Percentiles rank a stretch among this genome's conserved stretches.
Evolutionary conservation across 139 green algal species (phyloP).

Genomic region (Coccomyxa sp.): DNA sequence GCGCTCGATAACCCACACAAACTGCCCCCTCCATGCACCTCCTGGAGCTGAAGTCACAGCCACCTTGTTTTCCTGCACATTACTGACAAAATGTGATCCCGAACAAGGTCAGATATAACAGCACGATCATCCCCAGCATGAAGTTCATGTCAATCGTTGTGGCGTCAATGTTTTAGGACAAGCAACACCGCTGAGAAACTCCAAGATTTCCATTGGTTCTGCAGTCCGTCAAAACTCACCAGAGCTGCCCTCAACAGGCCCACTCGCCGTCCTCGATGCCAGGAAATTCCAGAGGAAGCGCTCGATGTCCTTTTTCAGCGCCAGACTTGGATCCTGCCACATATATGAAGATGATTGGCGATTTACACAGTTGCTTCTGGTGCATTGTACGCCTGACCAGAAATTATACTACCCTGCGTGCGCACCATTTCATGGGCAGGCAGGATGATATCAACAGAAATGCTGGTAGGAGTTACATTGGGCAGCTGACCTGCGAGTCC

Average conservation of each 20-base stretch:
- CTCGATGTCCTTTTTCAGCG: constrained; percentile 30
- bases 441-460: no score
- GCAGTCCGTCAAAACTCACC: not conserved
- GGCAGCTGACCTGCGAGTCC: constrained; percentile 11
- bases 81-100: not conserved
- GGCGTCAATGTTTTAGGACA: no score
- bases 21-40: constrained; percentile 15
- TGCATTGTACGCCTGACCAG: no score
- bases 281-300: constrained; percentile 55
- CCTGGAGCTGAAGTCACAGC: constrained; percentile 24
- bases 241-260: not conserved
- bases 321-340: constrained; percentile 12
- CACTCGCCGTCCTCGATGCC: constrained; percentile 14
- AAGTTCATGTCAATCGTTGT: no score
- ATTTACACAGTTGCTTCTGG: no score
- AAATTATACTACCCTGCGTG: no score
- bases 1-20: constrained; percentile 27
- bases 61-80: not conserved
- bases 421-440: no score
- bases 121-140: no score
- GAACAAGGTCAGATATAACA: no score
- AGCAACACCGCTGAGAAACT: no score
- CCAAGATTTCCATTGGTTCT: no score
- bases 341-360: not conserved
- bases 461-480: no score